Conservation (phyloP, 768 basidiomycete species). For the Boletus vinaceobasis region DNA sequence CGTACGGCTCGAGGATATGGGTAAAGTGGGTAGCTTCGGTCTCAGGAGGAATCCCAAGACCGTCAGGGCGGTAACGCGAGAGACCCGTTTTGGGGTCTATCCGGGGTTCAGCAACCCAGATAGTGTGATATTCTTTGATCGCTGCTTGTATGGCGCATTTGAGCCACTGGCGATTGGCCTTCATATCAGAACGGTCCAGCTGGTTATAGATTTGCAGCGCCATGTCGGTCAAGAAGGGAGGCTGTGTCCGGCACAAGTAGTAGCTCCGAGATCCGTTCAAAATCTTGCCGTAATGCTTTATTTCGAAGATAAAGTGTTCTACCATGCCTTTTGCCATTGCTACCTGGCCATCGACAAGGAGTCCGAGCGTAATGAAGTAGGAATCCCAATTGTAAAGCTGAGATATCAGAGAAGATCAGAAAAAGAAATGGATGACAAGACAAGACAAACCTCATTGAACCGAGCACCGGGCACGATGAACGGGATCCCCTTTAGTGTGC, state of each 20-base stretch:
- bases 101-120: conserved; percentile 94
- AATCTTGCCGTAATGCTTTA: conserved; percentile 96
- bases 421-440: background rate
- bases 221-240: conserved; percentile 98
- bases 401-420: conserved; percentile 4
- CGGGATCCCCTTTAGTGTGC: conserved; percentile 86
- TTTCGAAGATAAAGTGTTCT: conserved; percentile 98
- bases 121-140: conserved; percentile 97
- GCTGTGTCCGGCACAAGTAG: conserved; percentile 95
- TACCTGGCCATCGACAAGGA: conserved; percentile 92
- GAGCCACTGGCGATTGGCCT: conserved; percentile 81
- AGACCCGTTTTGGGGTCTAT: conserved; percentile 94
- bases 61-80: conserved; percentile 91
- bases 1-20: conserved; percentile 94
- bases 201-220: conserved; percentile 97
- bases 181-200: conserved; percentile 79
- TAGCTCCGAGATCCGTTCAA: conserved; percentile 93
- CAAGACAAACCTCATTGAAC: conserved; percentile 78
- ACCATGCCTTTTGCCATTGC: conserved; percentile 97
- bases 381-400: conserved; percentile 95
- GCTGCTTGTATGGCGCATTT: conserved; percentile 96
- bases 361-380: conserved; percentile 90
- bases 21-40: conserved; percentile 99
- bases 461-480: conserved; percentile 96
- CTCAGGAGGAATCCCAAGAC: conserved; percentile 95